Evolutionary conservation across 2,329 filamentous ascomycete genomes (phyloP).

Genomic region (Graphium sp.): DNA sequence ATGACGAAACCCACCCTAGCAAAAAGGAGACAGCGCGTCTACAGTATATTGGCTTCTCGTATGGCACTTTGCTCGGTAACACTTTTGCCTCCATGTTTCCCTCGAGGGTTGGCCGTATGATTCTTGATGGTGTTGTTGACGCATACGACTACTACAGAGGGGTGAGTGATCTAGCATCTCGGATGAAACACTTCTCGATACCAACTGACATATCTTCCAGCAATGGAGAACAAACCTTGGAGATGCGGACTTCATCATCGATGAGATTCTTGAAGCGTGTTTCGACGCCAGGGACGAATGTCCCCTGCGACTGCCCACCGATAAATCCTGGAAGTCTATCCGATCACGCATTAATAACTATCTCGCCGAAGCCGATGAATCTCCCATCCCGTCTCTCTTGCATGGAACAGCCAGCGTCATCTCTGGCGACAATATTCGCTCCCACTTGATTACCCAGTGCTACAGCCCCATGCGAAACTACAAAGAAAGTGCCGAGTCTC

Average conservation of each 20-base stretch:
- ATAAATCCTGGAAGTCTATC: conserved; percentile 5
- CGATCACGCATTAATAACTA: conserved; percentile 12
- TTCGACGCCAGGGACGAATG: conserved; percentile 11
- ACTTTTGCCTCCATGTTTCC: conserved; percentile 18
- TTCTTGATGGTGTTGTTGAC: conserved; percentile 21
- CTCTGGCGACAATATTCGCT: no score
- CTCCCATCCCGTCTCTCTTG: no score
- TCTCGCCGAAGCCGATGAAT: conserved; percentile 11
- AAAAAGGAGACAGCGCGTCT: conserved; percentile 11
- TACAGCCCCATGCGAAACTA: no score
- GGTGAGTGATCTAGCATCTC: conserved; percentile 10
- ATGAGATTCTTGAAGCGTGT: conserved; percentile 18
- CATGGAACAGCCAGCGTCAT: no score
- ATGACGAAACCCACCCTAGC: conserved; percentile 5
- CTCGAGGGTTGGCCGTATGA: conserved; percentile 19
- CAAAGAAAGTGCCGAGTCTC: no score
- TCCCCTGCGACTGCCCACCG: conserved; percentile 2
- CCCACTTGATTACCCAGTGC: no score
- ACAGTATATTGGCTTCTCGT: conserved; percentile 33
- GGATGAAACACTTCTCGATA: no score
- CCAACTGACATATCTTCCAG: conserved; percentile 6
- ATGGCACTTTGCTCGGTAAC: conserved; percentile 18
- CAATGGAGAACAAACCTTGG: conserved; percentile 18
- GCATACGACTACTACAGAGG: conserved; percentile 16
- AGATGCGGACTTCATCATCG: conserved; percentile 18